Conservation (phyloP, 2,329 filamentous ascomycete genomes). For the Ceratocystiopsis minuta region DNA sequence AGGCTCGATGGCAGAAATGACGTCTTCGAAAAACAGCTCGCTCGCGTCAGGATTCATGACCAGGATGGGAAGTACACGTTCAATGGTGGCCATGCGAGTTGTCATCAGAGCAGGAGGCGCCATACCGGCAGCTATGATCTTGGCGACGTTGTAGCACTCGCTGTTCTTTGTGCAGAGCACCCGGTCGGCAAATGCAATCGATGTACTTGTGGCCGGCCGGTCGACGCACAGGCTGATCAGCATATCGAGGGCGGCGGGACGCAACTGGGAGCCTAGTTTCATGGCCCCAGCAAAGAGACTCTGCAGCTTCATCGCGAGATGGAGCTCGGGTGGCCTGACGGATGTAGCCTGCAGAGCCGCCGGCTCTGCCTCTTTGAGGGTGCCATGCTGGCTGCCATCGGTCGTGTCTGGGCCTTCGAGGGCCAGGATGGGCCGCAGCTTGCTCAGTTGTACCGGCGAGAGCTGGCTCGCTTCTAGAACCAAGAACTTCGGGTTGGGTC, state of each 20-base stretch:
- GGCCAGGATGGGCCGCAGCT: conserved; percentile 7
- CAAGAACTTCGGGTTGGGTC: conserved; percentile 9
- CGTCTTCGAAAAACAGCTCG: conserved; percentile 1
- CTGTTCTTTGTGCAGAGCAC: conserved; percentile 6
- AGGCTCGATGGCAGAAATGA: conserved; percentile 5
- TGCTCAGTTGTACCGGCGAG: conserved; percentile 4
- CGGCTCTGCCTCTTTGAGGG: conserved; percentile 7
- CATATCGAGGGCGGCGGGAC: conserved; percentile 6
- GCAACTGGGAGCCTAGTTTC: conserved; percentile 1
- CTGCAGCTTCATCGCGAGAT: conserved; percentile 5
- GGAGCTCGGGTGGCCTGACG: conserved; percentile 3
- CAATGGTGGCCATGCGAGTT: conserved; percentile 8
- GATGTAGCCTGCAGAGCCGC: conserved; percentile 6
- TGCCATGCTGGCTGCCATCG: neutral
- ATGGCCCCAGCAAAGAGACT: conserved; percentile 6
- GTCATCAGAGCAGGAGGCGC: conserved; percentile 2
- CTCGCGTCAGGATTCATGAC: conserved; percentile 3
- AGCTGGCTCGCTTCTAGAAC: conserved; percentile 9
- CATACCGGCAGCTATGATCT: conserved; percentile 3
- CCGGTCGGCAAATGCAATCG: conserved; percentile 6
- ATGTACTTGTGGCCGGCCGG: conserved; percentile 3
- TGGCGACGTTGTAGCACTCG: conserved; percentile 6
- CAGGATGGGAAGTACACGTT: conserved; percentile 5
- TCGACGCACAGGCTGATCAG: conserved; percentile 8
- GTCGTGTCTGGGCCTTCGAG: conserved; percentile 12